Conservation (phyloP, 768 basidiomycete genomes). For the Podaxis sp. region DNA sequence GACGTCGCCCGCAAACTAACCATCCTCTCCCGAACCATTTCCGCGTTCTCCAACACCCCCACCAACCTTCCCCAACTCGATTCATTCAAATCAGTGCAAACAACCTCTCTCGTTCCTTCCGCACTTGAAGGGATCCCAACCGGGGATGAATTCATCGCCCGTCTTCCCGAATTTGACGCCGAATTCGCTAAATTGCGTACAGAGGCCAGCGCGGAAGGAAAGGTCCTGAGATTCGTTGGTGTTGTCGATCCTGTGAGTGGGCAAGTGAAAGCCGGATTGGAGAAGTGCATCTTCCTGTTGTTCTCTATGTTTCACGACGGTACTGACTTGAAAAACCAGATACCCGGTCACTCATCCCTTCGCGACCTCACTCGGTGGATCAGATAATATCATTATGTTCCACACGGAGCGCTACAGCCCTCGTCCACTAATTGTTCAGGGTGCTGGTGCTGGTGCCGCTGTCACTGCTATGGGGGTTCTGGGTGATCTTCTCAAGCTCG, state of each 20-base stretch:
- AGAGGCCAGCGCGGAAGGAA: conserved; percentile 75
- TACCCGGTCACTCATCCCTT: conserved; percentile 91
- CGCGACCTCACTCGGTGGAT: conserved; percentile 92
- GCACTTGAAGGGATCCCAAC: conserved; percentile 64
- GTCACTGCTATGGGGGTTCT: conserved; percentile 99
- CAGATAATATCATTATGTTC: conserved; percentile 98
- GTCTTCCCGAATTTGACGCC: conserved; percentile 80
- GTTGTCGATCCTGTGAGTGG: conserved; percentile 80
- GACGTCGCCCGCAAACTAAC: conserved; percentile 98
- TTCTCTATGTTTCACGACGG: not conserved
- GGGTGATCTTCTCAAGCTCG: conserved; percentile 74
- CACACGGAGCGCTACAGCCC: conserved; percentile 89
- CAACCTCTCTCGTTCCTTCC: conserved; percentile 81
- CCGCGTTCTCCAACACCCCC: conserved; percentile 31
- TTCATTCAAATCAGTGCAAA: conserved; percentile 83
- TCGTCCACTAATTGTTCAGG: conserved; percentile 90
- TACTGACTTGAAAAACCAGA: conserved; percentile 38
- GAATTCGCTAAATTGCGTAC: conserved; percentile 76
- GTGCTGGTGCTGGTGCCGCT: conserved; percentile 95
- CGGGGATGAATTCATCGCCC: conserved; percentile 81
- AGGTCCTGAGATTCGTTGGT: conserved; percentile 91
- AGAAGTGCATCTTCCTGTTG: conserved; percentile 58
- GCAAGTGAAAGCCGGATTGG: conserved; percentile 82
- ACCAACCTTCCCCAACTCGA: conserved; percentile 53
- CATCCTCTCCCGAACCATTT: conserved; percentile 84